Evolutionary conservation across 768 basidiomycete genomes (phyloP), one percentile per base, ranked within the genome.

Genomic region (Crassisporium funariophilum): DNA sequence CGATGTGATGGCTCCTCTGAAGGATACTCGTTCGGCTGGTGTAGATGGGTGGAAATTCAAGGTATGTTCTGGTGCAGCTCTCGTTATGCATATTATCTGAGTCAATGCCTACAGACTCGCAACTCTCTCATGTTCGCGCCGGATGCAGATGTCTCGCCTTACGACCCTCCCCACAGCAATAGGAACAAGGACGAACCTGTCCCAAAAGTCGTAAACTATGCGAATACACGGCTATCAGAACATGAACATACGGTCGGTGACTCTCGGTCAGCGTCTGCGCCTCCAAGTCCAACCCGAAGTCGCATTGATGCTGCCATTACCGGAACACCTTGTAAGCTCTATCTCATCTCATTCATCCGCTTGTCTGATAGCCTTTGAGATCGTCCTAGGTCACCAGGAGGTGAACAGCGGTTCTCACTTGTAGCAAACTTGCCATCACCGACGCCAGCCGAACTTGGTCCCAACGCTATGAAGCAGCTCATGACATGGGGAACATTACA

Each of bases 401-500:
- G 12, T 66, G 67, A 40, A 71, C 71, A 49, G 76, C n/a, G 74
- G 10, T 92, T 91, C 63, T 75, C 86, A 2, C 83, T 97, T 15
- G 85, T 99, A 16, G 85, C 92, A 11, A 81, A 82, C 45, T 67
- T 95, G 8, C 95, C 97, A 3, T 91, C 94, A 0, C 94, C 94
- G 1, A 89, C 88, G 5, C 85, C 93, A 0, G 78, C 83, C 4
- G 76, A 90, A 58, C 78, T 98, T 36, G 91, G 90, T 0, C 82
- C 93, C 2, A 71, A 76, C 4, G 88, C 91, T 1, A 77, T 98
- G 41, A 92, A 93, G 59, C 86, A 98, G 55, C 79, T 99, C 12
- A 93, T 98, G 88, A 99, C 97, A 10, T 95, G 92, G 93, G 97
- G 97, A 2, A 94, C 92, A 10, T 75, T 98, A 17, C 83, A 86